Percentiles rank a stretch among this genome's conserved stretches.
These are phyloP conservation scores for Apophysomyces sp. DNA, from an alignment of 371 early-diverging fungal species.

Conservation along the genomic window DNA sequence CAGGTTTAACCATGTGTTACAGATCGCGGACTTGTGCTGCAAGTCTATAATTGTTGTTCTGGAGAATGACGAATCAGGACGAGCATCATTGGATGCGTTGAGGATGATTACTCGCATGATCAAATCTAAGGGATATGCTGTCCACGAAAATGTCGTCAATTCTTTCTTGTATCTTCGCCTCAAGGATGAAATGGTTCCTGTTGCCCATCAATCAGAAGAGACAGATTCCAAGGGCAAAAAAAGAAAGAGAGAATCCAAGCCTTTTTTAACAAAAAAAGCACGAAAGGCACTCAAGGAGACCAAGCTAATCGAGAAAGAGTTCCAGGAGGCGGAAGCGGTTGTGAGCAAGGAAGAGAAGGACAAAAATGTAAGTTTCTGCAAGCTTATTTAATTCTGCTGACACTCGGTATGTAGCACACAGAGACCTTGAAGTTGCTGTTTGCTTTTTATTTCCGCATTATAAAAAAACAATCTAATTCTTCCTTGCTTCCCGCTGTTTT, in stretches of 20 bases:
- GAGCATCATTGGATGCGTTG: conserved; percentile 82
- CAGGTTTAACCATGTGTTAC: not conserved
- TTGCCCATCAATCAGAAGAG: conserved; percentile 35
- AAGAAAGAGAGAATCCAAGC: conserved; percentile 53
- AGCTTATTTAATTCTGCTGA: not conserved
- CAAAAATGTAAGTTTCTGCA: conserved; percentile 52
- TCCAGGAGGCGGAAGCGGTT: conserved; percentile 84
- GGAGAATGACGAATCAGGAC: conserved; percentile 82
- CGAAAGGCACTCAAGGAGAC: conserved; percentile 72
- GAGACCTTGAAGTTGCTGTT: conserved; percentile 93
- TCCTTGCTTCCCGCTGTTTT: conserved; percentile 83
- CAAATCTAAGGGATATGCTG: conserved; percentile 75
- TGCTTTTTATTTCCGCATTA: conserved; percentile 88
- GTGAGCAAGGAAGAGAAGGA: conserved; percentile 73
- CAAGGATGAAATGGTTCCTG: conserved; percentile 70
- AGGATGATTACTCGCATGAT: conserved; percentile 81
- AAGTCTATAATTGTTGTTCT: conserved; percentile 77
- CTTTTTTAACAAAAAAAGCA: conserved; percentile 74
- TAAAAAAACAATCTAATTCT: conserved; percentile 80
- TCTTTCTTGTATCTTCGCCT: conserved; percentile 79
- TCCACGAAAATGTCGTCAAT: conserved; percentile 68
- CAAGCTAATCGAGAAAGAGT: conserved; percentile 73
- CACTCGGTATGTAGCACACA: conserved; percentile 58
- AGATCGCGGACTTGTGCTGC: conserved; percentile 70
- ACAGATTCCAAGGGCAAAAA: conserved; percentile 44